Percentiles rank a stretch among this genome's conserved stretches.
Evolutionary conservation across 495 filamentous ascomycete genomes (phyloP).

Genomic region (Penicillium angulare): DNA sequence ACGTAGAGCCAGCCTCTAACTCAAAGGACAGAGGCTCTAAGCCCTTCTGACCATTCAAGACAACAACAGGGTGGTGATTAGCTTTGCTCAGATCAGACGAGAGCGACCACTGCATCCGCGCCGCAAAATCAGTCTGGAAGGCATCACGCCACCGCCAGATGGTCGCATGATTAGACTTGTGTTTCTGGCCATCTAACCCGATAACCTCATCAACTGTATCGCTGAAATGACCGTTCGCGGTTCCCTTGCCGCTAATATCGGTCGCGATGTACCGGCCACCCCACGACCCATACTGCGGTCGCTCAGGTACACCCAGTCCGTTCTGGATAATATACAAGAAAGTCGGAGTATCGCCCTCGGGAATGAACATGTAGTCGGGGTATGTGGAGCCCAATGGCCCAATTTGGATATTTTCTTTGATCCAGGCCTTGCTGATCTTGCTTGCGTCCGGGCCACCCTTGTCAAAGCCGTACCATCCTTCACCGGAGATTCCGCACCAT

Average conservation of each 20-base stretch:
- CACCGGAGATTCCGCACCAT: conserved; percentile 48
- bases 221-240: conserved; percentile 32
- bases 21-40: conserved; percentile 31
- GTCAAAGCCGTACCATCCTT: conserved; percentile 43
- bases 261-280: conserved; percentile 40
- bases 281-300: conserved; percentile 47
- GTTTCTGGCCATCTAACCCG: conserved; percentile 33
- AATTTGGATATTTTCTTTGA: conserved; percentile 45
- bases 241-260: conserved; percentile 1
- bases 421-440: conserved; percentile 42
- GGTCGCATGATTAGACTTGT: conserved; percentile 44
- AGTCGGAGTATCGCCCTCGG: conserved; percentile 48
- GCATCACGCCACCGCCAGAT: conserved; percentile 51
- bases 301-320: conserved; percentile 41
- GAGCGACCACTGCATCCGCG: conserved; percentile 49
- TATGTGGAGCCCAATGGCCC: conserved; percentile 40
- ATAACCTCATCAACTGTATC: conserved; percentile 41
- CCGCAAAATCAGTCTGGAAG: conserved; percentile 50
- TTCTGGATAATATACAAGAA: conserved; percentile 50
- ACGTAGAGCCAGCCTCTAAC: conserved; percentile 29
- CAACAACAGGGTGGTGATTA: conserved; percentile 44
- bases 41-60: conserved; percentile 35
- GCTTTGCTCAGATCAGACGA: conserved; percentile 20
- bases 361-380: conserved; percentile 41
- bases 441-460: conserved; percentile 42